These are phyloP conservation scores for Chaetomium fimeti DNA, from an alignment of 495 filamentous ascomycete species.

Conservation along the genomic window DNA sequence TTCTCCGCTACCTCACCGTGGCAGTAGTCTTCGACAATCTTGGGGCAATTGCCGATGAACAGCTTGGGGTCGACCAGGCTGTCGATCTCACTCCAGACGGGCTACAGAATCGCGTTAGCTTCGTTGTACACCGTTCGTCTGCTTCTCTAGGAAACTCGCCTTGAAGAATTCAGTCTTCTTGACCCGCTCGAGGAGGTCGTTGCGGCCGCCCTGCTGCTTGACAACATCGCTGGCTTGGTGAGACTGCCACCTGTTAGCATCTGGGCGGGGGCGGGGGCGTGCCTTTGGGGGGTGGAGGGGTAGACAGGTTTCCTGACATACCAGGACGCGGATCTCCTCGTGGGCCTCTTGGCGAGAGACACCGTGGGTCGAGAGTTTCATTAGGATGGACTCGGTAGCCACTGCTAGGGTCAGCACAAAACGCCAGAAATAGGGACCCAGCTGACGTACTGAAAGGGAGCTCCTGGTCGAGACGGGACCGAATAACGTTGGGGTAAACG, in stretches of 20 bases:
- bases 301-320: slow-evolving; percentile 19
- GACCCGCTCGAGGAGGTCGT: slow-evolving; percentile 83
- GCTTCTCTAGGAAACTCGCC: slow-evolving; percentile 1
- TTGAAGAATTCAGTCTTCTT: slow-evolving; percentile 73
- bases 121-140: neutral
- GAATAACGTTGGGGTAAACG: slow-evolving; percentile 80
- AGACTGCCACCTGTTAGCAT: slow-evolving; percentile 37
- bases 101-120: slow-evolving; percentile 28
- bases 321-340: slow-evolving; percentile 82
- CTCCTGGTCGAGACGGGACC: slow-evolving; percentile 66
- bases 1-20: slow-evolving; percentile 32
- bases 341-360: slow-evolving; percentile 85
- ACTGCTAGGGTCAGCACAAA: slow-evolving; percentile 38
- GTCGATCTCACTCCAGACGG: slow-evolving; percentile 76
- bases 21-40: slow-evolving; percentile 51
- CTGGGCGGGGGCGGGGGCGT: no score
- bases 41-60: slow-evolving; percentile 60
- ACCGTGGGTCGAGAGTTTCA: slow-evolving; percentile 75
- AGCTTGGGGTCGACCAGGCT: slow-evolving; percentile 65
- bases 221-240: slow-evolving; percentile 79
- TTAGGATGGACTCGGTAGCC: slow-evolving; percentile 84
- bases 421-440: neutral
- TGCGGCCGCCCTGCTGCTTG: slow-evolving; percentile 71
- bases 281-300: no score
- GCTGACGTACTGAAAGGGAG: slow-evolving; percentile 67